Evolutionary conservation across 805 yeast genomes (phyloP), one percentile per base, ranked within the genome.

Genomic region (Soucietia sequanensis): DNA sequence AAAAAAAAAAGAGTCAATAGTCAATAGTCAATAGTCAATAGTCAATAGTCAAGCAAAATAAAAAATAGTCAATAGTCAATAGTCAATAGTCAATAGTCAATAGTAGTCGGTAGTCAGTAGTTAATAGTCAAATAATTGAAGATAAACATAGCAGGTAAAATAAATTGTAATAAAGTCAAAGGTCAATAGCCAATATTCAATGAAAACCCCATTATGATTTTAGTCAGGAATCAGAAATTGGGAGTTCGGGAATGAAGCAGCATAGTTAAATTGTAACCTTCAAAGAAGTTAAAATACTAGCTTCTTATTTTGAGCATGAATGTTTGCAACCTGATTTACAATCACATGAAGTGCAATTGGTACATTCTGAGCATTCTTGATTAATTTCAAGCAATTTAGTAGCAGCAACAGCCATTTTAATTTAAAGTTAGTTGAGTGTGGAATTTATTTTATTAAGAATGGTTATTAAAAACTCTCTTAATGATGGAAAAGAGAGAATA

Each of bases 21-120:
- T 8, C 27, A 25, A 7, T 8, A 6, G 8, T 21, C 23, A 21
- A 15, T 27, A 11, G 18, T 8, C 30, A 27, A 13, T 27, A 18
- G 30, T 27, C 30, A 27, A 15, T 27, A 24, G 27, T 24, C 27
- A 24, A 21, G 10, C 7, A 21, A 10, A 10, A 10, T 21, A 12
- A 24, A 24, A 24, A 24, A 10, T 8, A 24, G n/a, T 21, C 23
- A 21, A 27, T 27, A 11, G 18, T 6, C 20, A 16, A 13, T 16
- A 16, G 19, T 27, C 30, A 18, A 15, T 27, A 27, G 30, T 27
- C 30, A 27, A 13, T 14, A 8, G 16, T n/a, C n/a, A 27, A 27
- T 3, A 18, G 6, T 11, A 27, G 30, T 15, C 16, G 16, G 14
- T 12, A 27, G 30, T 27, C 30, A 27, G 16, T 27, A 27, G 30